Conservation (phyloP, 306 rosid genomes). For the Senna tora region DNA sequence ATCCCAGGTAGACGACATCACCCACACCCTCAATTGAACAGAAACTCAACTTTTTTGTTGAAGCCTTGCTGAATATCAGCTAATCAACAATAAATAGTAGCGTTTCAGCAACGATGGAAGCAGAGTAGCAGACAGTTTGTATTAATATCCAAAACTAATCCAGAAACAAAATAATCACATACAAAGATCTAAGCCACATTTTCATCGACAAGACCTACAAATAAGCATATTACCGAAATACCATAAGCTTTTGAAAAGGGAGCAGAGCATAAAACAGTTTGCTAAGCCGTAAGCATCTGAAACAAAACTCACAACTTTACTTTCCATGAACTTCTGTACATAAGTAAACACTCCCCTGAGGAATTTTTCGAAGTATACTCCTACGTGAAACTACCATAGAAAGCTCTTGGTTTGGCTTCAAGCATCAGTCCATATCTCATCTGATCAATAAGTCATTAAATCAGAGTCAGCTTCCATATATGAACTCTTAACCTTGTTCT, state of each 20-base stretch:
- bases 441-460: conserved; percentile 1
- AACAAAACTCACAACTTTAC: neutral
- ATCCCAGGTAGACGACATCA: neutral
- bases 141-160: neutral
- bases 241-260: neutral
- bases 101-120: neutral
- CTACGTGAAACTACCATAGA: neutral
- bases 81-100: neutral
- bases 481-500: neutral
- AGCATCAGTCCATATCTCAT: neutral
- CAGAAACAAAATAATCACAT: neutral
- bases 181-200: neutral
- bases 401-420: neutral
- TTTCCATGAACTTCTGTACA: neutral
- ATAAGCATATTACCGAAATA: neutral
- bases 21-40: neutral
- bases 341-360: neutral
- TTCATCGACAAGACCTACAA: neutral
- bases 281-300: neutral
- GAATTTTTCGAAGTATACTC: neutral
- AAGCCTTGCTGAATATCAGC: neutral
- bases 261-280: neutral
- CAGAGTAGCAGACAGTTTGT: neutral
- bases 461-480: neutral
- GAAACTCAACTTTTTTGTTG: neutral